Conservation (phyloP, 2,329 filamentous ascomycete species). For the Trichoderma sp. region DNA sequence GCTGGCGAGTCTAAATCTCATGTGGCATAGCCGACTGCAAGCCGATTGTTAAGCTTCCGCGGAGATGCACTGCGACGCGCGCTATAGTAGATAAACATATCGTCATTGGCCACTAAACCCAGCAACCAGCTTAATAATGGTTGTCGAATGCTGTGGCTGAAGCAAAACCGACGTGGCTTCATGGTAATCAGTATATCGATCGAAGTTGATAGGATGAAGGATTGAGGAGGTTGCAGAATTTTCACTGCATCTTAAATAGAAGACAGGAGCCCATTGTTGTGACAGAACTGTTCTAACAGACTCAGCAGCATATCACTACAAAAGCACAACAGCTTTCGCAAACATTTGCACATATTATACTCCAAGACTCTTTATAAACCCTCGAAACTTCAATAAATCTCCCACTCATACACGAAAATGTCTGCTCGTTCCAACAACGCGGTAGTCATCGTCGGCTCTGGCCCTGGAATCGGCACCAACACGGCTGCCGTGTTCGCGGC, state of each 20-base stretch:
- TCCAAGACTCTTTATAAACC: not conserved
- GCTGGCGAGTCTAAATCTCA: not conserved
- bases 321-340: not conserved
- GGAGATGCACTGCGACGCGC: slow-evolving; percentile 1
- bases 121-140: slow-evolving; percentile 8
- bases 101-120: slow-evolving; percentile 9
- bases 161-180: not conserved
- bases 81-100: not conserved
- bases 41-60: slow-evolving; percentile 17
- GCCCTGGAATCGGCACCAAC: slow-evolving; percentile 90
- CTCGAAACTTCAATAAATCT: not conserved
- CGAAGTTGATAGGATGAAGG: not conserved
- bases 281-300: not conserved
- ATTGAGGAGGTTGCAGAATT: not conserved
- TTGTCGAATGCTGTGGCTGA: not conserved
- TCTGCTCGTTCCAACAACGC: slow-evolving; percentile 8
- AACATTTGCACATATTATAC: not conserved
- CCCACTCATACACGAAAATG: not conserved
- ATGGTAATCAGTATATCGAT: not conserved
- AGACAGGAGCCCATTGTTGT: not conserved
- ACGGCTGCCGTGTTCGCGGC: slow-evolving; percentile 81
- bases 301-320: not conserved
- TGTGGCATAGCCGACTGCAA: not conserved
- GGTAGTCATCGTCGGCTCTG: slow-evolving; percentile 81
- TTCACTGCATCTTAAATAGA: not conserved